These are phyloP conservation scores for Hemileccinum impolitum DNA, from an alignment of 768 basidiomycete species.

Conservation along the genomic window DNA sequence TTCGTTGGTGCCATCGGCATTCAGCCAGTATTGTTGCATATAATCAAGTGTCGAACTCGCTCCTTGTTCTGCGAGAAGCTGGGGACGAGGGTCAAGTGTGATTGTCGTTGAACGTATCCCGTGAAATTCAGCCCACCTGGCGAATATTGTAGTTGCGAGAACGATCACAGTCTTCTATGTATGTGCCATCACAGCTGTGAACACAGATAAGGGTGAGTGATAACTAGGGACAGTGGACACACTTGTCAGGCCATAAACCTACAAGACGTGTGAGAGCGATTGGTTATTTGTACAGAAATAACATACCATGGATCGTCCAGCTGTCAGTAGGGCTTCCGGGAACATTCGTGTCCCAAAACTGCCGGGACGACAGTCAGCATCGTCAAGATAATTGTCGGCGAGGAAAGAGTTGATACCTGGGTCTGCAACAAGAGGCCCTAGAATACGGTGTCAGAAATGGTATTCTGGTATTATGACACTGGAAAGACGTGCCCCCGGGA, in stretches of 20 bases:
- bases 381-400: background rate
- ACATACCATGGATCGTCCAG: conserved; percentile 73
- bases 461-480: background rate
- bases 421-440: conserved; percentile 62
- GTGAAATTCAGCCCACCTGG: conserved; percentile 27
- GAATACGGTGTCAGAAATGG: background rate
- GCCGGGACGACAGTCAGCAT: conserved; percentile 31
- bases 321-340: conserved; percentile 59
- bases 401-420: conserved; percentile 32
- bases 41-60: conserved; percentile 54
- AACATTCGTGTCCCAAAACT: conserved; percentile 61
- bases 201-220: background rate
- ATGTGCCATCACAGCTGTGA: conserved; percentile 52
- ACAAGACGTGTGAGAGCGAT: conserved; percentile 5
- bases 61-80: conserved; percentile 56
- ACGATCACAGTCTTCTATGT: conserved; percentile 35
- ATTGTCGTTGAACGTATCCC: background rate
- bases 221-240: conserved; percentile 11
- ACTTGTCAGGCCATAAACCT: conserved; percentile 72
- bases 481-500: conserved; percentile 53
- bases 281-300: background rate
- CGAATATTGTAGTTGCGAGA: conserved; percentile 45
- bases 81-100: background rate
- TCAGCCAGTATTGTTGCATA: conserved; percentile 64
- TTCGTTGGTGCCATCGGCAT: conserved; percentile 58